Conservation (phyloP, 1,139 yeast species). For the Pichia sp. region DNA sequence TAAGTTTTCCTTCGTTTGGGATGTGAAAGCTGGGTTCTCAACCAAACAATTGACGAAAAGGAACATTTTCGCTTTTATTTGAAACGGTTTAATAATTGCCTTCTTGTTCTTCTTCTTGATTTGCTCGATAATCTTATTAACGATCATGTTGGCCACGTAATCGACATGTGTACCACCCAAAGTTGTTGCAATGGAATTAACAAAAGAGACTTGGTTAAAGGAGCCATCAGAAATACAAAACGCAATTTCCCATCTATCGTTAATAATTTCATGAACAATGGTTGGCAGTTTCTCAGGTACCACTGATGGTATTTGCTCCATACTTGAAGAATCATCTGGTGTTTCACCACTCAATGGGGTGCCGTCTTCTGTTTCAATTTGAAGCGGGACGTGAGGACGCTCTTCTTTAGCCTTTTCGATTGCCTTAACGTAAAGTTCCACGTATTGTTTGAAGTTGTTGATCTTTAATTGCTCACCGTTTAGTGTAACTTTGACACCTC, state of each 20-base stretch:
- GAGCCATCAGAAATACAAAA: slow-evolving; percentile 88
- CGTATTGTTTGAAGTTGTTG: slow-evolving; percentile 75
- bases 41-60: slow-evolving; percentile 85
- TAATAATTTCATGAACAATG: slow-evolving; percentile 70
- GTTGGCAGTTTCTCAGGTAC: slow-evolving; percentile 43
- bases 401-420: slow-evolving; percentile 34
- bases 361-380: slow-evolving; percentile 13
- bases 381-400: slow-evolving; percentile 26
- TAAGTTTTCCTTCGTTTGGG: slow-evolving; percentile 94
- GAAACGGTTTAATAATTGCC: slow-evolving; percentile 77
- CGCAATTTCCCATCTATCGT: slow-evolving; percentile 91
- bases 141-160: slow-evolving; percentile 77
- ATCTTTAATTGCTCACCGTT: slow-evolving; percentile 70
- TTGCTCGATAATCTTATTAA: slow-evolving; percentile 62
- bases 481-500: slow-evolving; percentile 69
- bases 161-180: slow-evolving; percentile 96
- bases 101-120: slow-evolving; percentile 71
- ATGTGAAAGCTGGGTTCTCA: slow-evolving; percentile 95
- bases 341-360: slow-evolving; percentile 18
- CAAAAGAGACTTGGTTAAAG: slow-evolving; percentile 94
- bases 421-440: slow-evolving; percentile 84
- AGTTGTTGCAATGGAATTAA: slow-evolving; percentile 95
- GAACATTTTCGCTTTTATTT: slow-evolving; percentile 86
- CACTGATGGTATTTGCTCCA: slow-evolving; percentile 4
- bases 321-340: slow-evolving; percentile 17